Evolutionary conservation across 2,329 filamentous ascomycete genomes (phyloP), one percentile per base, ranked within the genome.

Genomic region (Aureobasidium sp.): DNA sequence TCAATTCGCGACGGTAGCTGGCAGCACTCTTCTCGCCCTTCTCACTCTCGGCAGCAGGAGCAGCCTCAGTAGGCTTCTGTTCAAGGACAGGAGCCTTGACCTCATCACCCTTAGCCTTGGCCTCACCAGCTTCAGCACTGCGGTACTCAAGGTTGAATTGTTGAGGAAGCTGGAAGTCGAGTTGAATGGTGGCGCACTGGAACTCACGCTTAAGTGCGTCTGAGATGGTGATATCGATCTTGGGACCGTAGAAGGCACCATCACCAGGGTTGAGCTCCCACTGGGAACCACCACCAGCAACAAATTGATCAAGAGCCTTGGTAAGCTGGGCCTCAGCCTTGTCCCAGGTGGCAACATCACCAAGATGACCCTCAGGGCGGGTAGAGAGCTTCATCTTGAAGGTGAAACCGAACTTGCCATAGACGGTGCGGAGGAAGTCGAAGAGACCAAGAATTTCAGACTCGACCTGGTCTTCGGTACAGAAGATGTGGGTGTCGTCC

Each of bases 351-450:
- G 88, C 86, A 34, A 92, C 79, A 61, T 93, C 85, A 65, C 94
- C 94, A 70, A 97, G 86, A 74, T 84, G 96, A 71, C 94, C 93
- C 66, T 97, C 93, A 2, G 86, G 86, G 27, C 91, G 86, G 36
- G 94, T 99, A 63, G 92, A 97, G 34, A 99, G 84, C 78, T 95
- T 95, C 73, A 97, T 79, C 79, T 93, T 96, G 82, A 97, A 97
- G 21, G 86, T 87, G 74, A 95, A 91, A 53, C 90, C 91, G 65
- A 96, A 87, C 44, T 92, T 82, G 49, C 90, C 89, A 73, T 91
- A 91, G 48, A 97, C 85, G 54, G 83, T 79, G 67, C 85, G 80
- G 67, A 97, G 79, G 76, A 97, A 97, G 71, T 96, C 90, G 68
- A 97, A 97, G 4, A 95, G 79, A 41, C 82, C 87, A 61, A 87